Evolutionary conservation across 176 grass and related monocot genomes (phyloP).

Genomic region (Phyllostachys edulis): DNA sequence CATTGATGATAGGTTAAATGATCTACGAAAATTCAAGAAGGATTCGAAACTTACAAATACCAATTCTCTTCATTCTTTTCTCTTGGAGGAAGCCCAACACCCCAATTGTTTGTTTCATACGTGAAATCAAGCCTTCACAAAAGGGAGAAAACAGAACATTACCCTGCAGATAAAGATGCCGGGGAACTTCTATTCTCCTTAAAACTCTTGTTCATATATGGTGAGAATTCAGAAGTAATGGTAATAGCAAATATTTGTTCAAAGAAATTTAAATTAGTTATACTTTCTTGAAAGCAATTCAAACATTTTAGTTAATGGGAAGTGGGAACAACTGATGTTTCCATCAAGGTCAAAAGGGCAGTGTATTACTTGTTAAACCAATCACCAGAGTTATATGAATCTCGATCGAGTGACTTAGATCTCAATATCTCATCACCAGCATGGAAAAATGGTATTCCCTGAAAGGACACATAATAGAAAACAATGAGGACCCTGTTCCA

Average conservation of each 20-base stretch:
- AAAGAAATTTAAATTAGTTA: neutral
- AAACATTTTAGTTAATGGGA: neutral
- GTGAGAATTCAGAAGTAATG: neutral
- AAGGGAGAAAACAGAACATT: slow-evolving; percentile 32
- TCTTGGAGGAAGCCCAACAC: slow-evolving; percentile 84
- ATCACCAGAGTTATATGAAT: slow-evolving; percentile 94
- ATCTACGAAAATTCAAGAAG: neutral
- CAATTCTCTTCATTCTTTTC: slow-evolving; percentile 90
- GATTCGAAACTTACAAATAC: slow-evolving; percentile 58
- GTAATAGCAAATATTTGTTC: neutral
- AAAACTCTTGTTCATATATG: slow-evolving; percentile 11
- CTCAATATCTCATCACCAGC: slow-evolving; percentile 89
- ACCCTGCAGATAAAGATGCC: slow-evolving; percentile 5
- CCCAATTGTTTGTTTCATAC: slow-evolving; percentile 95
- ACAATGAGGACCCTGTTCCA: neutral
- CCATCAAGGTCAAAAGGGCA: slow-evolving; percentile 12
- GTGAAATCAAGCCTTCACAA: slow-evolving; percentile 82
- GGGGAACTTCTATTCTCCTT: neutral
- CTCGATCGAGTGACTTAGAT: slow-evolving; percentile 94
- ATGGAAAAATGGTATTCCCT: slow-evolving; percentile 98
- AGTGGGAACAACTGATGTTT: slow-evolving; percentile 16
- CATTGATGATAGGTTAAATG: neutral
- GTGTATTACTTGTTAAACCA: slow-evolving; percentile 89
- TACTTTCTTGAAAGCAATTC: neutral
- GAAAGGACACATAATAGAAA: slow-evolving; percentile 5